Conservation (phyloP, 1,284 basidiomycete genomes). For the Fomitopsis palustris region DNA sequence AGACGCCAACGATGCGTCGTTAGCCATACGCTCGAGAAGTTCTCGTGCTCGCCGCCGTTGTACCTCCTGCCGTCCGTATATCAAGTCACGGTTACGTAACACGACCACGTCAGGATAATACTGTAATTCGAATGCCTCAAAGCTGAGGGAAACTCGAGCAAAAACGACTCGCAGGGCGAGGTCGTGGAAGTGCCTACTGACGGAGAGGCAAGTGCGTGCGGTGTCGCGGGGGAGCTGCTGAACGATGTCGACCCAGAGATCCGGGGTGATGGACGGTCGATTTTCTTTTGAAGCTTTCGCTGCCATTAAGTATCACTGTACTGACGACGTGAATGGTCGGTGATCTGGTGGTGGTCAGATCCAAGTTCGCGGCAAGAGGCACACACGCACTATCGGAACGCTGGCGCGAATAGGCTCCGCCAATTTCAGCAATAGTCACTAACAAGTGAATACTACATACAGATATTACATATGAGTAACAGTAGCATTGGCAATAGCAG, state of each 20-base stretch:
- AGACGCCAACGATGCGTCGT: neutral
- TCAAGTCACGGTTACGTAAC: neutral
- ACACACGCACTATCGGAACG: too few relatives aligned
- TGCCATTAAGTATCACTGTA: too few relatives aligned
- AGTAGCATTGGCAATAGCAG: too few relatives aligned
- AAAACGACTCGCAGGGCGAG: neutral
- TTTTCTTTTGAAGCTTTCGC: too few relatives aligned
- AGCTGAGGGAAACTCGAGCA: neutral
- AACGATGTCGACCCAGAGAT: neutral
- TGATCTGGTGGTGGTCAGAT: too few relatives aligned
- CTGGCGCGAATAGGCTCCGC: too few relatives aligned
- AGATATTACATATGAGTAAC: too few relatives aligned
- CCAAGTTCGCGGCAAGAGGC: too few relatives aligned
- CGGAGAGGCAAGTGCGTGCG: neutral
- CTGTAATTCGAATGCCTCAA: neutral
- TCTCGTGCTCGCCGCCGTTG: neutral
- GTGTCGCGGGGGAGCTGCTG: neutral
- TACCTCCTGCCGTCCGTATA: neutral
- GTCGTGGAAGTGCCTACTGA: neutral
- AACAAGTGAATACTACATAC: too few relatives aligned
- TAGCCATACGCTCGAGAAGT: neutral
- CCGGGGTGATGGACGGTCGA: neutral
- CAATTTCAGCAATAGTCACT: too few relatives aligned
- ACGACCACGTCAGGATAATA: too few relatives aligned
- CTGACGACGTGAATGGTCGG: too few relatives aligned